Evolutionary conservation across 495 filamentous ascomycete species (phyloP).

Genomic region (Penicillium longicatenatum): DNA sequence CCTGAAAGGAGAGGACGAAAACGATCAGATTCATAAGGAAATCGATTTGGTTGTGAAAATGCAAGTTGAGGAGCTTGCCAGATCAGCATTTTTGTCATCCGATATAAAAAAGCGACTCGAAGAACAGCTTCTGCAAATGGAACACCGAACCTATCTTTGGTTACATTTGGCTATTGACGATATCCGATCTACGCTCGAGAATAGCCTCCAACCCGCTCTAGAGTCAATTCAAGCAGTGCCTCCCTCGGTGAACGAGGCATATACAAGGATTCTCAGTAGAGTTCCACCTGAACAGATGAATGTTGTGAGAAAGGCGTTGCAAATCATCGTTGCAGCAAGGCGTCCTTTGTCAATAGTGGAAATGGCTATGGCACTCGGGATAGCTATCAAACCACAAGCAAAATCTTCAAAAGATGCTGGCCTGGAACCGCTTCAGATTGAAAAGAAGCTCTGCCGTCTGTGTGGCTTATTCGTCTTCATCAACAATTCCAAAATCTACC

Average conservation of each 20-base stretch:
- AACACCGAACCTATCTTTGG: too few species aligned
- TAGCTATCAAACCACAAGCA: slow-evolving; percentile 20
- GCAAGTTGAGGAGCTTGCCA: slow-evolving; percentile 28
- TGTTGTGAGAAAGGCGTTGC: slow-evolving; percentile 29
- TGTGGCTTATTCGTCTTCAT: slow-evolving; percentile 45
- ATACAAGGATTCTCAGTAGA: slow-evolving; percentile 31
- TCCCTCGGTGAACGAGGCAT: slow-evolving; percentile 25
- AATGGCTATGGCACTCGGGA: slow-evolving; percentile 40
- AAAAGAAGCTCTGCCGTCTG: slow-evolving; percentile 28
- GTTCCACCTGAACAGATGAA: slow-evolving; percentile 9
- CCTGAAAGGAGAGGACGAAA: slow-evolving; percentile 40
- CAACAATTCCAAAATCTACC: slow-evolving; percentile 37
- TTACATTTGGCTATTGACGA: too few species aligned
- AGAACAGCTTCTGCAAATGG: slow-evolving; percentile 34
- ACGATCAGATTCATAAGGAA: slow-evolving; percentile 34
- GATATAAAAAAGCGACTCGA: slow-evolving; percentile 14
- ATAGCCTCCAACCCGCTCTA: too few species aligned
- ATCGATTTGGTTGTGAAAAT: slow-evolving; percentile 38
- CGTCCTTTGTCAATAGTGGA: slow-evolving; percentile 36
- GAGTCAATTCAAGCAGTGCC: slow-evolving; percentile 10
- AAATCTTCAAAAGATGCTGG: slow-evolving; percentile 27
- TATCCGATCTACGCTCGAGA: too few species aligned
- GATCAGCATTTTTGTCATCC: slow-evolving; percentile 7
- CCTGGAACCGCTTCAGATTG: slow-evolving; percentile 17
- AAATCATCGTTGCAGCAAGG: slow-evolving; percentile 37